Evolutionary conservation across 805 yeast genomes (phyloP).

Genomic region (Priceomyces medius): DNA sequence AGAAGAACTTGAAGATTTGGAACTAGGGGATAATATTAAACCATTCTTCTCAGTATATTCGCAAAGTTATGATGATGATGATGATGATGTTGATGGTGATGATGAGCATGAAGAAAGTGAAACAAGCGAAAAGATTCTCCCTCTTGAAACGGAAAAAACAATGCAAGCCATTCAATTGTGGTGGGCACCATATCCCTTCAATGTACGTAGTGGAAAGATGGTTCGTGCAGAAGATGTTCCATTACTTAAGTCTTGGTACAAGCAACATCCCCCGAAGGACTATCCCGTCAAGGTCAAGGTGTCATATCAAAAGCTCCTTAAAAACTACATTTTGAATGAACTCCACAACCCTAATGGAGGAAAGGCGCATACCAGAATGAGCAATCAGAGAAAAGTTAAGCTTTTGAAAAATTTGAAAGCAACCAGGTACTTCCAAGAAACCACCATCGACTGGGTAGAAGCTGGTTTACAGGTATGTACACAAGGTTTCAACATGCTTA

Average conservation of each 20-base stretch:
- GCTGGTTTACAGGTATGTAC: conserved; percentile 92
- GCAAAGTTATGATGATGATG: conserved; percentile 9
- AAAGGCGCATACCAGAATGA: conserved; percentile 26
- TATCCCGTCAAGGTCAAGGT: conserved; percentile 76
- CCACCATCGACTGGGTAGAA: conserved; percentile 96
- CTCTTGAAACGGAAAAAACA: conserved; percentile 43
- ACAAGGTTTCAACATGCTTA: conserved; percentile 93
- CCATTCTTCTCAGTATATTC: conserved; percentile 46
- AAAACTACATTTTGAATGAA: conserved; percentile 68
- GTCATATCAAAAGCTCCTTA: conserved; percentile 87
- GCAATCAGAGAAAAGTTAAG: conserved; percentile 50
- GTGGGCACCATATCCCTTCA: conserved; percentile 85
- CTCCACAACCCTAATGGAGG: conserved; percentile 47
- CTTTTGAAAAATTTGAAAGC: conserved; percentile 64
- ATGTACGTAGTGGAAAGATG: conserved; percentile 66
- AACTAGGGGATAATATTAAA: conserved; percentile 29
- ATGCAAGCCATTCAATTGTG: conserved; percentile 60
- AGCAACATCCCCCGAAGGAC: conserved; percentile 60
- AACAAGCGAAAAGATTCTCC: conserved; percentile 8
- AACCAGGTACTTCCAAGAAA: conserved; percentile 88
- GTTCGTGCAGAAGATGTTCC: conserved; percentile 90
- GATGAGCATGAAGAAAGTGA: conserved; percentile 31
- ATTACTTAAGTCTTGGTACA: conserved; percentile 77
- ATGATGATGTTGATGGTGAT: conserved; percentile 17
- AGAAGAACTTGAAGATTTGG: conserved; percentile 35